Conservation (phyloP, 371 early-diverging fungal species). For the Mucor velutinosus region DNA sequence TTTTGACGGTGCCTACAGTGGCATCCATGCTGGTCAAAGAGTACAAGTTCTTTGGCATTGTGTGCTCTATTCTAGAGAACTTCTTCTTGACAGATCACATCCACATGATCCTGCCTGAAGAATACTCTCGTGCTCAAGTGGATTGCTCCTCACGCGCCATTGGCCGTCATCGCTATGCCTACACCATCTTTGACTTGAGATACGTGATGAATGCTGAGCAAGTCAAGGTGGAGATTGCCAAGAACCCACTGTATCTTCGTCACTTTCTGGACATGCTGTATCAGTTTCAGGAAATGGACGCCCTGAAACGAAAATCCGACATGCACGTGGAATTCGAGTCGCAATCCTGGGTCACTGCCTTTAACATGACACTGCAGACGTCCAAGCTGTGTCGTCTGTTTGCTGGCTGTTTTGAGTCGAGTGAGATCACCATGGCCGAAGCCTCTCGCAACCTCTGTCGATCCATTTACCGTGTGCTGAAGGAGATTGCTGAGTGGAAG, state of each 20-base stretch:
- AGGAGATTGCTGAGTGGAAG: constrained; percentile 60
- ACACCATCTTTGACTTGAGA: constrained; percentile 83
- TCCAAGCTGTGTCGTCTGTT: constrained; percentile 78
- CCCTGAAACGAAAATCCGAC: constrained; percentile 69
- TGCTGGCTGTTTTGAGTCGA: constrained; percentile 69
- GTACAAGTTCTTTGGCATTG: constrained; percentile 74
- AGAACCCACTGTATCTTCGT: constrained; percentile 64
- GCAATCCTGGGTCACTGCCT: constrained; percentile 87
- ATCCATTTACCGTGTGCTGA: constrained; percentile 45
- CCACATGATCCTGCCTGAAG: constrained; percentile 35
- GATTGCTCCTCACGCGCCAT: constrained; percentile 76
- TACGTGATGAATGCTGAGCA: constrained; percentile 72
- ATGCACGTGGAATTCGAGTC: constrained; percentile 92
- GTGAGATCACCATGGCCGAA: constrained; percentile 3
- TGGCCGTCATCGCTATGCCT: constrained; percentile 79
- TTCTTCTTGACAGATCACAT: constrained; percentile 70
- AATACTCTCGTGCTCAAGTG: constrained; percentile 55
- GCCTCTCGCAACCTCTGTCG: constrained; percentile 38
- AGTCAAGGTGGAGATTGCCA: constrained; percentile 58
- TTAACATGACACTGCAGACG: constrained; percentile 82
- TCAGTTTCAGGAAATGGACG: constrained; percentile 94
- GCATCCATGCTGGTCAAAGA: constrained; percentile 79
- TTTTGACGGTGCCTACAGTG: constrained; percentile 92
- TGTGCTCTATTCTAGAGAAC: constrained; percentile 66
- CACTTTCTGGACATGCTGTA: constrained; percentile 79